Base-by-base conservation (phyloP, 345 rosid genomes). In the Euphorbia pulcherrima region DNA sequence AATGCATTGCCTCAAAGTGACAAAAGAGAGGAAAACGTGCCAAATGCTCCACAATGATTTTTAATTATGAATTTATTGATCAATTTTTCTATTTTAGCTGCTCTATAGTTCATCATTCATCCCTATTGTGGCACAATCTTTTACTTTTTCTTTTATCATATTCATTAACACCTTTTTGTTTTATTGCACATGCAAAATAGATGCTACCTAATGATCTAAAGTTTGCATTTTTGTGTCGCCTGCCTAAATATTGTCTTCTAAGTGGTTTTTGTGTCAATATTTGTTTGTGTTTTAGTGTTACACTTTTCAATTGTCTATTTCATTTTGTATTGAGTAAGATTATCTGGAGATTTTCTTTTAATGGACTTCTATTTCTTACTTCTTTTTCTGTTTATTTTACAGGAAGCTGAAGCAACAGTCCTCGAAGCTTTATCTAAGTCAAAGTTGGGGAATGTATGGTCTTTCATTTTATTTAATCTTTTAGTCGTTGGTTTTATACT, bases 371-470 rank as follows among this genome's bases (percentile, higher is more conserved):
- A 10, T n/a, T 62, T 4, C 26, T 18, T 27, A 68, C 6, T 5
- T 5, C 21, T 27, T 29, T 65, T 67, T 54, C 10, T 13, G 60
- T 28, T 51, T 13, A 44, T 14, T 67, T 16, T 79, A 77, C 80
- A 91, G 99, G 99, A 94, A 77, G 87, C 88, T 72, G 96, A 91
- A 82, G 81, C 87, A 69, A 93, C 99, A 70, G 89, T 90, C 37
- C 83, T 94, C 75, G 99, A 91, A 77, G 96, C 96, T 69, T 82
- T 79, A 57, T 81, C 90, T 33, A 87, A 87, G 83, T 89, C 96
- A 57, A 94, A 85, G 85, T 76, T 64, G 71, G 95, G 89, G 85
- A 91, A 78, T 84, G 99, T 94, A 89, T 68, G 92, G 57, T 64
- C 72, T 80, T 55, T 39, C 56, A 47, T 74, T 76, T 74, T 54